Evolutionary conservation across 306 rosid genomes (phyloP), one percentile per base, ranked within the genome.

Genomic region (Cicer arietinum): DNA sequence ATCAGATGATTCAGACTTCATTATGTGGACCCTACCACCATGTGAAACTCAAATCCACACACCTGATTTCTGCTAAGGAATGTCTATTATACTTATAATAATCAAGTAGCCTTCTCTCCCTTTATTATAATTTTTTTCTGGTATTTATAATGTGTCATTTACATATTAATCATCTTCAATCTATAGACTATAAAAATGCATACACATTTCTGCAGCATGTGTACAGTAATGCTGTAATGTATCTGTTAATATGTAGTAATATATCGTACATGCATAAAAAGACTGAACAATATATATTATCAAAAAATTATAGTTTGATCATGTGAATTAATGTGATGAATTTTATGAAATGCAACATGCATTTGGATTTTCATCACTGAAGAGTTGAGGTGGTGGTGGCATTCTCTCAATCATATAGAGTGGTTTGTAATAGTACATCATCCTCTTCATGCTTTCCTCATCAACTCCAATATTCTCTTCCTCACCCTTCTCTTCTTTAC

Each of bases 311-410:
- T 4, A 67, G 52, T 47, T 48, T 17, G 43, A 77, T 60, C 8
- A 7, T 16, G 11, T 67, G 53, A 20, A 22, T 25, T 25, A 30
- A 59, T 62, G 9, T 45, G 18, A 39, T 39, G 64, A 25, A 56
- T 63, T 79, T 79, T 62, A 93, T 44, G 91, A 82, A 80, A 93
- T 91, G 94, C 94, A 85, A 58, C 97, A 93, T 45, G 98, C 98
- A 77, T 91, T 93, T 0, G 98, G 96, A 73, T 93, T 93, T 85
- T 93, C 98, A 80, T 93, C 97, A 47, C 97, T 93, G 78, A 91
- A 91, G 6, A 93, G 85, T 83, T 91, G 98, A 73, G 96, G 97
- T 5, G 96, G 88, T 14, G 98, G 89, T 18, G 98, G 96, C 67
- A 90, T 86, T 73, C 77, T 77, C 84, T 94, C 90, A 40, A 84